Evolutionary conservation across 805 yeast genomes (phyloP).

Genomic region (Candida corydali): DNA sequence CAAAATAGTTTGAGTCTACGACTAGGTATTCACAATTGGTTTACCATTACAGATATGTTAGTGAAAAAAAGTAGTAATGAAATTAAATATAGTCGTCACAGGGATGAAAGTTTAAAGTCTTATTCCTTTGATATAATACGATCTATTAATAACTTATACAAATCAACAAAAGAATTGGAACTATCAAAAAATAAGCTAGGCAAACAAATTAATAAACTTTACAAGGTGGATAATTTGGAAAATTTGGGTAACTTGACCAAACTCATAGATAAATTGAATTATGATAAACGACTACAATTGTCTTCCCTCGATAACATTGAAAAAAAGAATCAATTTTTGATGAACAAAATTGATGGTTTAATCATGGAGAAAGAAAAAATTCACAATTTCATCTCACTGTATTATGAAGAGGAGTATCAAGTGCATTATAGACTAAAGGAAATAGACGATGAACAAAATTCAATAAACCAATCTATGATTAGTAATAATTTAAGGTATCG

Average conservation of each 20-base stretch:
- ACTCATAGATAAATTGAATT: slow-evolving; percentile 7
- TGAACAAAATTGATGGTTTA: slow-evolving; percentile 17
- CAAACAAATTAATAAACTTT: slow-evolving; percentile 15
- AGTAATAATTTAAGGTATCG: not conserved
- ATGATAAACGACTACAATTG: no score
- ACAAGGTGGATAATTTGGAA: slow-evolving; percentile 3
- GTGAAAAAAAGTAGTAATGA: no score
- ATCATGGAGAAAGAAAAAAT: not conserved
- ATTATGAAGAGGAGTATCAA: slow-evolving; percentile 13
- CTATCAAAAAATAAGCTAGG: slow-evolving; percentile 19
- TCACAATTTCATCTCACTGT: not conserved
- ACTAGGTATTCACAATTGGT: slow-evolving; percentile 17
- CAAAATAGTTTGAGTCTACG: slow-evolving; percentile 18
- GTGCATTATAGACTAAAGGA: slow-evolving; percentile 21
- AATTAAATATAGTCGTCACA: no score
- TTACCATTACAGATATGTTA: slow-evolving; percentile 13
- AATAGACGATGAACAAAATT: slow-evolving; percentile 22
- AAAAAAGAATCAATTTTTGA: slow-evolving; percentile 23
- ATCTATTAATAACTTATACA: slow-evolving; percentile 19
- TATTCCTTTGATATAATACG: slow-evolving; percentile 30
- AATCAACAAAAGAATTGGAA: slow-evolving; percentile 26
- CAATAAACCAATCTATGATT: slow-evolving; percentile 21
- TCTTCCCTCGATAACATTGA: no score
- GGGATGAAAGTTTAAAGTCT: no score
- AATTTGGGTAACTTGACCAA: slow-evolving; percentile 1